Evolutionary conservation across 352 stramenopile species (phyloP), one percentile per base, ranked within the genome.

Genomic region (Phytophthora hybrid): DNA sequence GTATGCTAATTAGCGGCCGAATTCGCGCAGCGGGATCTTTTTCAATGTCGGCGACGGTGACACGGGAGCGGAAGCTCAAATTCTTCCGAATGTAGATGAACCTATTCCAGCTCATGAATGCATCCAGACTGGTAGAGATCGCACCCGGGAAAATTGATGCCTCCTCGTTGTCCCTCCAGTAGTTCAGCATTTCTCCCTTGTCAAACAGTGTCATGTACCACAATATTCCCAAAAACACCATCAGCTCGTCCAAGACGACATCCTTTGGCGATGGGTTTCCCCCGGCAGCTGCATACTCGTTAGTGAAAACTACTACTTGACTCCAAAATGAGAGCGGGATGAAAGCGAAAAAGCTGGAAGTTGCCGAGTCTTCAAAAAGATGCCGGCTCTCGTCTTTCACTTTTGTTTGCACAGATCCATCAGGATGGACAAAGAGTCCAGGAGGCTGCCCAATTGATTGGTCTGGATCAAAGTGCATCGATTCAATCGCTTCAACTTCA

Each of bases 171-270:
- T 67, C 60, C 11, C 4, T 5, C 60, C 60, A 67, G 23, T 67
- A 67, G 5, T 67, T 67, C 46, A 31, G 21, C 60, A 59, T 67
- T 21, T 67, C 60, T 4, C 49, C 60, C 13, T 59, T 67, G 14
- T 67, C 32, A 11, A 59, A 19, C 1, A 59, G 13, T 1, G 49
- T 44, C 60, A 67, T 67, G 14, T 54, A 53, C 60, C 60, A 59
- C 9, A 66, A 18, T n/a, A 66, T 59, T 4, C 47, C 59, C 3
- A 46, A 10, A 46, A 46, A 46, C 0, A 1, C n/a, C 39, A 46
- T 46, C 39, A 46, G 9, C 14, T 46, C 39, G 11, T 18, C 14
- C 39, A 46, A 18, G 39, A 46, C 14, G 39, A 18, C 8, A 37
- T 57, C 5, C 2, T 46, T n/a, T 26, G 23, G 23, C 23, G 23